Evolutionary conservation across 2,329 filamentous ascomycete genomes (phyloP), one percentile per base, ranked within the genome.

Genomic region (Hirsutella thompsonii): DNA sequence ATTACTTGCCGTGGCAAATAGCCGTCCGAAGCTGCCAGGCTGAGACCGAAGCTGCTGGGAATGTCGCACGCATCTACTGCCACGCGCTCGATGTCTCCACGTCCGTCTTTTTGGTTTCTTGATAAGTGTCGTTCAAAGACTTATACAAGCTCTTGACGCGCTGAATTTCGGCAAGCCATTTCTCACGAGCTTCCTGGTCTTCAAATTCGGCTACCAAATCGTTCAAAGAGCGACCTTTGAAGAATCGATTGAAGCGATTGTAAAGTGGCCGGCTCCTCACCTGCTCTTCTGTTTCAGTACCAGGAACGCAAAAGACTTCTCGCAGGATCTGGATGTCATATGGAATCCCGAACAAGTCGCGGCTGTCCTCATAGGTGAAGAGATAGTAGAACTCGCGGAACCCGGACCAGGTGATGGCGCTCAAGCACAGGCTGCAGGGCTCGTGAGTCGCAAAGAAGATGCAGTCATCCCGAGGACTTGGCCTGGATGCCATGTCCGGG

Each of bases 401-500:
- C 1, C 73, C 72, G 9, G 68, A 66, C 72, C 72, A 77, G 2
- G 72, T 63, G 45, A 77, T 76, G 13, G 68, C 73, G 47, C 68
- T 74, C 9, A 77, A 57, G 44, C 73, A 76, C 2, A 76, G 60
- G 35, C 67, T 73, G 59, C 73, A 76, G 1, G 73, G 73, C 56
- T 77, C 72, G 50, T 76, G 72, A 0, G 73, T 76, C 4, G 71
- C 68, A 44, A 76, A 65, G 59, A 77, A 76, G 51, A 77, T 50
- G 57, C 72, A 76, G 49, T 72, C 68, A 8, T 56, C 54, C 4
- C 49, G 45, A 2, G 65, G 58, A 30, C 54, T 54, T 0, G 67
- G 66, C 1, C 68, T 61, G 10, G 57, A 49, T 29, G 53, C 44
- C 3, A 65, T 49, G 37, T 55, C 46, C 11, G 61, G 52, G 44